Percentiles rank a stretch among this genome's conserved stretches.
phyloP scores from a whole-genome alignment of 2,329 filamentous ascomycete species.

The Penicillium sp. region DNA sequence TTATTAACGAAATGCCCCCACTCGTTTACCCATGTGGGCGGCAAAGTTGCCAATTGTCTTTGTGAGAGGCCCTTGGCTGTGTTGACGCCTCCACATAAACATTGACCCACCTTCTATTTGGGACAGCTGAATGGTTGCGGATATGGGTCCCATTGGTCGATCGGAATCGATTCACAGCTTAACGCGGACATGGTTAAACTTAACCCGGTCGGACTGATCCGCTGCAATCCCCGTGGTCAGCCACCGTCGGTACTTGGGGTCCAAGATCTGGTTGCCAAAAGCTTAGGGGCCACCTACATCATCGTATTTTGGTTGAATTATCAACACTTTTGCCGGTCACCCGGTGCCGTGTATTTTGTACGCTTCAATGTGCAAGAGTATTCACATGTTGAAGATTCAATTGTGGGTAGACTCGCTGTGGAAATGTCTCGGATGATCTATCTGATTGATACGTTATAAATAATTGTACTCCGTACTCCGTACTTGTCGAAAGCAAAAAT shows the following conservation, averaged over 20 bases:
- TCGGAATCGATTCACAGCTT: not conserved
- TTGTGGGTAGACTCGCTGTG: not conserved
- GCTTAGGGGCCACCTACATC: not conserved
- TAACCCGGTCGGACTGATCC: not conserved
- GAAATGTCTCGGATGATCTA: not conserved
- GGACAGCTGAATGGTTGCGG: not conserved
- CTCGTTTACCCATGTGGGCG: not conserved
- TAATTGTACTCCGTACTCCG: not conserved
- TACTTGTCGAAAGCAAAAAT: not conserved
- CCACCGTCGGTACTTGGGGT: not conserved
- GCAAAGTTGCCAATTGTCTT: not conserved
- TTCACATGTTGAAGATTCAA: too few relatives aligned
- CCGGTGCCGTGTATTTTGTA: too few relatives aligned
- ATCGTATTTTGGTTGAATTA: not conserved
- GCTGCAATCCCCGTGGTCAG: not conserved
- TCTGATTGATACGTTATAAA: not conserved
- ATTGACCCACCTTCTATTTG: not conserved
- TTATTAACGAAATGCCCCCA: not conserved
- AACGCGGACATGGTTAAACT: not conserved
- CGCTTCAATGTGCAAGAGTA: too few relatives aligned
- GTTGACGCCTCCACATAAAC: not conserved
- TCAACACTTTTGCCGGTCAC: not conserved
- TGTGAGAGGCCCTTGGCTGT: not conserved
- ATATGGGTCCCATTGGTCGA: not conserved
- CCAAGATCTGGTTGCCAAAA: slow-evolving; percentile 1